phyloP scores from a whole-genome alignment of 176 grass and related monocot genomes.

The Zea luxurians region DNA sequence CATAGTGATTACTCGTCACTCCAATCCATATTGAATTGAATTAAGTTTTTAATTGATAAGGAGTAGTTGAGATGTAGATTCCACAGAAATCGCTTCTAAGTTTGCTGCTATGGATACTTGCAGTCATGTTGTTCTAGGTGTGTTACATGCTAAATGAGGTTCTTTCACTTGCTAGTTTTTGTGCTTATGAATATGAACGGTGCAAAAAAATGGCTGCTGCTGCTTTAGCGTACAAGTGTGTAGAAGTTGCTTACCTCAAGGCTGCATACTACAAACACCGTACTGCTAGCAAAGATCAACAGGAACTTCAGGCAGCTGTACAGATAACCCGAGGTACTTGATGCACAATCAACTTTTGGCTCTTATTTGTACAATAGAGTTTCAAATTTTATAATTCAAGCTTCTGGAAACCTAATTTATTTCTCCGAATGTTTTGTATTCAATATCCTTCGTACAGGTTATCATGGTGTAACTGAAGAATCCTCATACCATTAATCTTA shows the following conservation, averaged over 20 bases:
- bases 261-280: slow-evolving; percentile 74
- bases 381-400: slow-evolving; percentile 16
- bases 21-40: slow-evolving; percentile 18
- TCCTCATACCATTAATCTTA: background rate
- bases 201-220: slow-evolving; percentile 71
- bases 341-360: slow-evolving; percentile 17
- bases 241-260: slow-evolving; percentile 86
- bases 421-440: slow-evolving; percentile 22
- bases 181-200: slow-evolving; percentile 72
- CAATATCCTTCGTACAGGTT: slow-evolving; percentile 17
- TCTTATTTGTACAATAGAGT: slow-evolving; percentile 18
- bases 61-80: slow-evolving; percentile 11
- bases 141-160: slow-evolving; percentile 26
- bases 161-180: slow-evolving; percentile 62
- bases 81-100: background rate
- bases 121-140: slow-evolving; percentile 18
- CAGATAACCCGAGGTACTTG: slow-evolving; percentile 64
- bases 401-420: background rate
- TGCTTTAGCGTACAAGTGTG: slow-evolving; percentile 88
- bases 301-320: slow-evolving; percentile 60
- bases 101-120: slow-evolving; percentile 13
- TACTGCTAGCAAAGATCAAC: slow-evolving; percentile 59
- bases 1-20: background rate
- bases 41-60: background rate
- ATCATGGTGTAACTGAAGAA: background rate